phyloP scores from a whole-genome alignment of 768 basidiomycete species.

The Fibroporia radiculosa region DNA sequence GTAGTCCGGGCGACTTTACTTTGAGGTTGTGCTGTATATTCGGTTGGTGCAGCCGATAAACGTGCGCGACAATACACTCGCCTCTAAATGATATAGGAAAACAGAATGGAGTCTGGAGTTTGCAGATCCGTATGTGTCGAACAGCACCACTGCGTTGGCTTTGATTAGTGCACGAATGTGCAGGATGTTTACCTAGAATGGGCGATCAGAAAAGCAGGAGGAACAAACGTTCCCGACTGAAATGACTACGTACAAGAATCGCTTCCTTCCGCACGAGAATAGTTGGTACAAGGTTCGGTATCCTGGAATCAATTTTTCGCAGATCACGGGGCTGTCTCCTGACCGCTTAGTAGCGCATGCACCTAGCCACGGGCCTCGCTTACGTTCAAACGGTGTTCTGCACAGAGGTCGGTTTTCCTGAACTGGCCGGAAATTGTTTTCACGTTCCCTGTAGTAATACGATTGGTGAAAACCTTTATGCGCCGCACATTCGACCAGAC shows the following conservation, averaged over 20 bases:
- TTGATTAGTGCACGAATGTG: constrained; percentile 95
- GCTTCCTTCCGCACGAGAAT: constrained; percentile 86
- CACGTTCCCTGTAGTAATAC: constrained; percentile 53
- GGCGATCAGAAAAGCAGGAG: constrained; percentile 1
- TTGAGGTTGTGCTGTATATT: constrained; percentile 71
- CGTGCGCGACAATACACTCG: constrained; percentile 21
- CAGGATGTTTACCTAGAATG: constrained; percentile 74
- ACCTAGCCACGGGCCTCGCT: constrained; percentile 23
- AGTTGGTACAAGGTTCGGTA: constrained; percentile 91
- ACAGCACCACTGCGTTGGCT: constrained; percentile 83
- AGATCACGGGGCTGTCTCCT: constrained; percentile 78
- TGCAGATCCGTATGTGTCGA: constrained; percentile 85
- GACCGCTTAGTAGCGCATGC: constrained; percentile 11
- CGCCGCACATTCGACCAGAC: constrained; percentile 10
- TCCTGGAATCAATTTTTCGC: constrained; percentile 90
- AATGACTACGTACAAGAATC: constrained; percentile 55
- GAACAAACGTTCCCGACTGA: background rate
- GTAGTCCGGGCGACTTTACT: constrained; percentile 54
- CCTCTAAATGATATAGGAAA: constrained; percentile 84
- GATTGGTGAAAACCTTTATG: constrained; percentile 5
- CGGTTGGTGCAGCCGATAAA: constrained; percentile 3
- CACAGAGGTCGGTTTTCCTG: constrained; percentile 83
- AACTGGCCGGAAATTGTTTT: constrained; percentile 86
- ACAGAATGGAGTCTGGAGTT: constrained; percentile 83
- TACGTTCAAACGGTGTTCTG: constrained; percentile 86